Percentiles rank a stretch among this genome's conserved stretches.
These are phyloP conservation scores for Agapanthus africanus DNA, from an alignment of 106 monocot genomes.

Conservation along the genomic window DNA sequence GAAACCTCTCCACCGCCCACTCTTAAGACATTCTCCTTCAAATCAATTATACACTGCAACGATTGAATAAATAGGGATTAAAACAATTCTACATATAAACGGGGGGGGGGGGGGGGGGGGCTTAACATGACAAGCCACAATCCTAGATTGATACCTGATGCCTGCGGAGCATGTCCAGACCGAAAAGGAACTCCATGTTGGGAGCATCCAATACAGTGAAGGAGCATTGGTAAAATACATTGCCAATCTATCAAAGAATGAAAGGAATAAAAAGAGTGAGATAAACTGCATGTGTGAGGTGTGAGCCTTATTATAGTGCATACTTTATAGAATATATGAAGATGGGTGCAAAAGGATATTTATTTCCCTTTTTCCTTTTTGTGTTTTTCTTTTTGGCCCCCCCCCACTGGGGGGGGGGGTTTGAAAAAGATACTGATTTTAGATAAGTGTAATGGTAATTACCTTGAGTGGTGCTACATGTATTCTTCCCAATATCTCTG, in stretches of 20 bases:
- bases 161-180: slow-evolving; percentile 88
- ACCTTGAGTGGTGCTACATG: slow-evolving; percentile 96
- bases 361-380: too few relatives aligned
- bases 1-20: slow-evolving; percentile 97
- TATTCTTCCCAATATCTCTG: slow-evolving; percentile 89
- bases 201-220: slow-evolving; percentile 93
- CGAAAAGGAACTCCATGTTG: slow-evolving; percentile 95
- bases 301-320: too few relatives aligned
- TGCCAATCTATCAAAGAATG: slow-evolving; percentile 98
- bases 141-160: slow-evolving; percentile 65
- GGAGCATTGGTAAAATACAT: slow-evolving; percentile 83
- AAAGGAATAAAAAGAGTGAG: too few relatives aligned
- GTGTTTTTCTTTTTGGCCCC: too few relatives aligned
- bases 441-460: neutral
- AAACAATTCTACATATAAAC: neutral
- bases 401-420: too few relatives aligned
- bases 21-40: slow-evolving; percentile 98
- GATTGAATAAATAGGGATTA: neutral
- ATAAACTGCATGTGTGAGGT: too few relatives aligned
- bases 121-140: neutral
- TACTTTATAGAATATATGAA: too few relatives aligned
- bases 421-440: too few relatives aligned
- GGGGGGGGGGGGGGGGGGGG: neutral
- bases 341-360: too few relatives aligned
- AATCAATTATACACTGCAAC: slow-evolving; percentile 87